These are phyloP conservation scores for Lycium barbarum DNA, from an alignment of 257 asterid species.

Conservation along the genomic window DNA sequence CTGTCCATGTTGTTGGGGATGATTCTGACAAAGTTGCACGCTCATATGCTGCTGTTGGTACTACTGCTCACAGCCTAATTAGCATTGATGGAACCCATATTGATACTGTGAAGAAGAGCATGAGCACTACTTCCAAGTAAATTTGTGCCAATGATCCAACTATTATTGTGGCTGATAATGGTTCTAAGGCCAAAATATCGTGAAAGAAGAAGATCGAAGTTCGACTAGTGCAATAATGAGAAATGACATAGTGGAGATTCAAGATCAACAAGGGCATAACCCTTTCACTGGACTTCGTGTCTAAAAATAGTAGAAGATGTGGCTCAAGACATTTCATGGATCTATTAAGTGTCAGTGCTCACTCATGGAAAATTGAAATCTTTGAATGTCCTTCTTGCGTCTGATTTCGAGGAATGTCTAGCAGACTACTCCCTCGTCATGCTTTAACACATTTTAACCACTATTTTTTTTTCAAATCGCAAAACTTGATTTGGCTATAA, in stretches of 20 bases:
- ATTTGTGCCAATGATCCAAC: constrained; percentile 60
- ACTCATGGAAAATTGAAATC: constrained; percentile 92
- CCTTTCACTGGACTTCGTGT: constrained; percentile 99
- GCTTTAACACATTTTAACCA: constrained; percentile 51
- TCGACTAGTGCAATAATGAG: constrained; percentile 33
- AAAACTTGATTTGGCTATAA: no score
- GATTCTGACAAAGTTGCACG: constrained; percentile 62
- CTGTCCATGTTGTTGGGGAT: constrained; percentile 50
- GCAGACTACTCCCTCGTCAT: constrained; percentile 73
- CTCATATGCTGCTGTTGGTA: constrained; percentile 29
- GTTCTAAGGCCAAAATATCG: constrained; percentile 38
- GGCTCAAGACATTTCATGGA: constrained; percentile 94
- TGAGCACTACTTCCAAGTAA: constrained; percentile 70
- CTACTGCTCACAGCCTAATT: constrained; percentile 34
- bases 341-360: constrained; percentile 90
- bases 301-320: constrained; percentile 95
- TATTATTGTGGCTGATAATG: constrained; percentile 51
- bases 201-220: neutral
- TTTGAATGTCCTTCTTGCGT: constrained; percentile 83
- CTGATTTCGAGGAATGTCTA: constrained; percentile 91
- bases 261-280: constrained; percentile 72
- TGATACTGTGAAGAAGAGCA: constrained; percentile 86
- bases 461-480: no score
- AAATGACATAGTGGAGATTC: constrained; percentile 45
- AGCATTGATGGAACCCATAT: constrained; percentile 70